Evolutionary conservation across 1,139 yeast species (phyloP).

Genomic region (Kurtzmaniella natalensis): DNA sequence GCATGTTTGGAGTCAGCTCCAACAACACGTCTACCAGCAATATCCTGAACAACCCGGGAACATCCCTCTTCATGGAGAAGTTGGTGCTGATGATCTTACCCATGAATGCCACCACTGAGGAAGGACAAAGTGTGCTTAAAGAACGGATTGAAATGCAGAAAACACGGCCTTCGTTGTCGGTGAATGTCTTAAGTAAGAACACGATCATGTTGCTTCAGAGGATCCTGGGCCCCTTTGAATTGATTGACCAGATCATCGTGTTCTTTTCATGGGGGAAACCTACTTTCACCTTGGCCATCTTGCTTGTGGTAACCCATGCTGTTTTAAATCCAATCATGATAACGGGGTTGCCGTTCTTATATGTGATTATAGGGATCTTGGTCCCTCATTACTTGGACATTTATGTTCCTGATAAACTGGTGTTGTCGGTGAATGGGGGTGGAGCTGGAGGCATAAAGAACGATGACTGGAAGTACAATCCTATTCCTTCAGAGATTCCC

Average conservation of each 20-base stretch:
- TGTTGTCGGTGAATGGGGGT: constrained; percentile 10
- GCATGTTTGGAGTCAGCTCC: background rate
- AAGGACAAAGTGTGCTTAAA: constrained; percentile 35
- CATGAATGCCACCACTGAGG: constrained; percentile 42
- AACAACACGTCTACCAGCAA: no score
- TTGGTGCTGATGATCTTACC: constrained; percentile 70
- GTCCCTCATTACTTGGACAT: constrained; percentile 62
- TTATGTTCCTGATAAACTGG: constrained; percentile 33
- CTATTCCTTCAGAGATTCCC: constrained; percentile 54
- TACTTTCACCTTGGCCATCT: constrained; percentile 54
- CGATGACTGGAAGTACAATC: constrained; percentile 34
- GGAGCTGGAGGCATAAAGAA: constrained; percentile 8
- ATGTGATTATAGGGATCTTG: constrained; percentile 52
- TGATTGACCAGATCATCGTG: constrained; percentile 51
- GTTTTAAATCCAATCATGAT: constrained; percentile 61
- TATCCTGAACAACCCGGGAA: background rate
- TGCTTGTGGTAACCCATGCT: constrained; percentile 52
- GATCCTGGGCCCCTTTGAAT: constrained; percentile 54
- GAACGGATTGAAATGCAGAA: constrained; percentile 56
- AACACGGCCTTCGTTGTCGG: constrained; percentile 63
- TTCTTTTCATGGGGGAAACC: constrained; percentile 66
- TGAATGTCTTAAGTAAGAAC: constrained; percentile 66
- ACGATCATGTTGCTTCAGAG: constrained; percentile 64
- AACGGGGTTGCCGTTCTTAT: constrained; percentile 50
- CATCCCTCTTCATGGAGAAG: constrained; percentile 49